These are phyloP conservation scores for Trichoderma breve DNA, from an alignment of 2,329 filamentous ascomycete genomes.

Conservation along the genomic window DNA sequence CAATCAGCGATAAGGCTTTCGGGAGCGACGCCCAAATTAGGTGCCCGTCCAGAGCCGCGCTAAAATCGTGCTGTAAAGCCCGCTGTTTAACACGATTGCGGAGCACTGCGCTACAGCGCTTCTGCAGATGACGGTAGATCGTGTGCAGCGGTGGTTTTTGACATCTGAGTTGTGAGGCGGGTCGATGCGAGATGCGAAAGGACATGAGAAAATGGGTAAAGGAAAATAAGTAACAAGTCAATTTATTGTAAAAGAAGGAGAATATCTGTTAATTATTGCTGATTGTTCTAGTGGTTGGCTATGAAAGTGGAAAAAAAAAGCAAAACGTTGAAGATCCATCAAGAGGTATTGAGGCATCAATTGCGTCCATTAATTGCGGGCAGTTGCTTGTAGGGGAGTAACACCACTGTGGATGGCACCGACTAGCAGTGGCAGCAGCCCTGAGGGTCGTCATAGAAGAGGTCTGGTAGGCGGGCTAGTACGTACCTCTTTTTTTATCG, in stretches of 20 bases:
- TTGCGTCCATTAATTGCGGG: neutral
- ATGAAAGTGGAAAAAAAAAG: neutral
- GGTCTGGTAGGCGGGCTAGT: neutral
- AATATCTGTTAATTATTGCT: neutral
- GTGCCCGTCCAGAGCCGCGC: conserved; percentile 19
- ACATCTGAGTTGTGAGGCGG: neutral
- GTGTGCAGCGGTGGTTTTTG: neutral
- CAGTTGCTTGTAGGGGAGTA: neutral
- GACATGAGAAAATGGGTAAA: neutral
- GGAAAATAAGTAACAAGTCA: neutral
- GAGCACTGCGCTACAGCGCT: conserved; percentile 12
- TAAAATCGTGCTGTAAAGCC: conserved; percentile 2
- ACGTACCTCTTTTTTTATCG: neutral
- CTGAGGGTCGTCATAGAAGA: neutral
- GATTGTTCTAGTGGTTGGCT: neutral
- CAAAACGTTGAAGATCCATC: neutral
- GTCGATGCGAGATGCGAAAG: neutral
- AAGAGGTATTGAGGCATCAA: neutral
- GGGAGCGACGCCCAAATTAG: conserved; percentile 17
- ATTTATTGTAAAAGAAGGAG: neutral
- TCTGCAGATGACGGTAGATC: conserved; percentile 6
- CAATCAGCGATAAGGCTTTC: conserved; percentile 15
- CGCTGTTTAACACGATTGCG: conserved; percentile 5
- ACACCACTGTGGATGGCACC: neutral
- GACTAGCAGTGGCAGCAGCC: neutral